Evolutionary conservation across 306 rosid species (phyloP).

Genomic region (Coriaria nepalensis): DNA sequence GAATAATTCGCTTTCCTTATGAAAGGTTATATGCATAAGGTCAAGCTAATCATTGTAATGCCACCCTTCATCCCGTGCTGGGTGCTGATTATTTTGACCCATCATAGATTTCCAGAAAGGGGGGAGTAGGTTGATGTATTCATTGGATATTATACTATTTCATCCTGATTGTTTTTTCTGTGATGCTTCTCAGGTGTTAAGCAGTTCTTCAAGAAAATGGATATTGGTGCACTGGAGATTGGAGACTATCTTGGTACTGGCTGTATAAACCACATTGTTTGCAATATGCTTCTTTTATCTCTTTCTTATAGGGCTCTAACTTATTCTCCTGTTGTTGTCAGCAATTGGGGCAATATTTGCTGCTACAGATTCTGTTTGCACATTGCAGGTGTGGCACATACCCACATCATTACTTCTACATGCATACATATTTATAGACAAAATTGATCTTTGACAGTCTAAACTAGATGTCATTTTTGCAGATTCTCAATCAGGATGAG

Average conservation of each 20-base stretch:
- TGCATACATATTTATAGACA: neutral
- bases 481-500: slow-evolving; percentile 93
- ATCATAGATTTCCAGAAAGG: no score
- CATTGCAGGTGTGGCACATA: slow-evolving; percentile 65
- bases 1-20: no score
- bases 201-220: slow-evolving; percentile 53
- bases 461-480: slow-evolving; percentile 18
- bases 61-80: no score
- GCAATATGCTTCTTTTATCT: slow-evolving; percentile 4
- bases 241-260: slow-evolving; percentile 66
- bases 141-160: neutral
- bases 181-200: slow-evolving; percentile 59
- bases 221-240: slow-evolving; percentile 49
- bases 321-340: slow-evolving; percentile 23
- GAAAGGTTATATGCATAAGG: no score
- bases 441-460: slow-evolving; percentile 14
- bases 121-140: neutral
- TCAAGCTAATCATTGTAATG: no score
- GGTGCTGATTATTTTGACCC: no score
- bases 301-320: slow-evolving; percentile 7
- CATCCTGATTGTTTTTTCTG: neutral
- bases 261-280: neutral
- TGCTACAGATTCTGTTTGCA: slow-evolving; percentile 98
- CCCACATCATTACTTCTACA: neutral
- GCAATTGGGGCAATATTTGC: slow-evolving; percentile 98